These are phyloP conservation scores for Chrysanthemum lavandulifolium DNA, from an alignment of 129 eudicot genomes.

Conservation along the genomic window DNA sequence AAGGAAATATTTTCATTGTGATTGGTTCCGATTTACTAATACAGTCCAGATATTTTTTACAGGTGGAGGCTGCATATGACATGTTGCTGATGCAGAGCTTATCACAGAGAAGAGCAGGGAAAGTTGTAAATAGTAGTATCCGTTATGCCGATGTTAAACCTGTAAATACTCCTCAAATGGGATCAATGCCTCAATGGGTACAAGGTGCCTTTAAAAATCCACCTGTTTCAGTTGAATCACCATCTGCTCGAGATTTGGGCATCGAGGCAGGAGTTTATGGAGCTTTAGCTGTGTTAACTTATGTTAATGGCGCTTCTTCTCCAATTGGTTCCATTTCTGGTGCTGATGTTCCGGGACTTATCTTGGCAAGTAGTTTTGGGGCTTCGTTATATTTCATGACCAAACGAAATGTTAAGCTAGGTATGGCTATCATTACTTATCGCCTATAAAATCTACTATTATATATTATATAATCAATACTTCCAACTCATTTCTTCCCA, in stretches of 20 bases:
- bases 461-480: too few species aligned
- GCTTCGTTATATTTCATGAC: conserved; percentile 97
- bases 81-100: conserved; percentile 94
- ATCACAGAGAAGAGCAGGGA: conserved; percentile 90
- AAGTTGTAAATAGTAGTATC: conserved; percentile 74
- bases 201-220: conserved; percentile 55
- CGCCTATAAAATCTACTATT: background rate
- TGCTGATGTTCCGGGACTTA: conserved; percentile 94
- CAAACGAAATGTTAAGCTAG: conserved; percentile 81
- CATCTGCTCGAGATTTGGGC: conserved; percentile 76
- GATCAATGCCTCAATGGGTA: conserved; percentile 88
- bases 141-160: conserved; percentile 96
- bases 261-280: conserved; percentile 95
- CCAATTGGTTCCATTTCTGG: conserved; percentile 61
- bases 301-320: conserved; percentile 78
- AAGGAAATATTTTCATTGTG: background rate
- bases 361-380: conserved; percentile 87
- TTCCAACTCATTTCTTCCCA: background rate
- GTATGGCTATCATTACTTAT: conserved; percentile 36
- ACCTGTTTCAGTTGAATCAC: conserved; percentile 65
- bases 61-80: conserved; percentile 99
- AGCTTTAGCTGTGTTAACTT: conserved; percentile 81
- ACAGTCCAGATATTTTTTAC: conserved; percentile 11
- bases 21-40: background rate
- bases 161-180: conserved; percentile 52